Base-by-base conservation (phyloP, 768 basidiomycete species). In the Sporobolomyces phaffii region DNA sequence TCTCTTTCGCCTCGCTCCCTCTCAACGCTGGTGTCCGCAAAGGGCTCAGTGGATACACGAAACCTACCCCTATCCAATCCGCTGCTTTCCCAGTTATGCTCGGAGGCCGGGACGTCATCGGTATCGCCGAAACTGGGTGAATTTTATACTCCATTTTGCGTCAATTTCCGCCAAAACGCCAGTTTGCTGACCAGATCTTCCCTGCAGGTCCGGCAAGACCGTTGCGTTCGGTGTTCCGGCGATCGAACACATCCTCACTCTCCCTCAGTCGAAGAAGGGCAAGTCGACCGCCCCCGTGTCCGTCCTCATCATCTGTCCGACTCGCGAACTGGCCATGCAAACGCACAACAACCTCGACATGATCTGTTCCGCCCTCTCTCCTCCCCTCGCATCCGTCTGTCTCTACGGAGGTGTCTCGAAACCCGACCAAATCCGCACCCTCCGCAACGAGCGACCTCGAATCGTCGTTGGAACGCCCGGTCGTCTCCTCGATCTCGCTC, bases 381-480 rank as follows among this genome's bases (percentile, higher is more conserved):
- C 77, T 28, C 85, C 84, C 2, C 85, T 93, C 65, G 83, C 83
- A 2, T 87, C 88, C 65, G 88, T 94, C 22, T 93, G 91, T 43
- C 81, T 97, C 24, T 98, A 89, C 75, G 96, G 96, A 34, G 96
- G 96, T n/a, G 91, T 96, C 24, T 84, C 88, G 41, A 97, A 97
- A 78, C 85, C 85, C 36, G 82, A 85, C 13, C 96, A 98, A 77
- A 82, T 81, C 53, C 75, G 77, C 83, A 83, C 68, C 77, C 78
- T 68, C 77, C 81, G 64, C 80, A 84, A 77, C 78, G 64, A 60
- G 5, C 78, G 59, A 80, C 82, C 73, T 14, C 82, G 86, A 52
- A 87, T 98, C 62, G 86, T 98, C 34, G 92, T 97, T 6, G 96
- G 94, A 9, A 99, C 96, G 0, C 96, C 96, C 1, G 96, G 96